Conservation (phyloP, 1,284 basidiomycete genomes). For the Malassezia sp. region DNA sequence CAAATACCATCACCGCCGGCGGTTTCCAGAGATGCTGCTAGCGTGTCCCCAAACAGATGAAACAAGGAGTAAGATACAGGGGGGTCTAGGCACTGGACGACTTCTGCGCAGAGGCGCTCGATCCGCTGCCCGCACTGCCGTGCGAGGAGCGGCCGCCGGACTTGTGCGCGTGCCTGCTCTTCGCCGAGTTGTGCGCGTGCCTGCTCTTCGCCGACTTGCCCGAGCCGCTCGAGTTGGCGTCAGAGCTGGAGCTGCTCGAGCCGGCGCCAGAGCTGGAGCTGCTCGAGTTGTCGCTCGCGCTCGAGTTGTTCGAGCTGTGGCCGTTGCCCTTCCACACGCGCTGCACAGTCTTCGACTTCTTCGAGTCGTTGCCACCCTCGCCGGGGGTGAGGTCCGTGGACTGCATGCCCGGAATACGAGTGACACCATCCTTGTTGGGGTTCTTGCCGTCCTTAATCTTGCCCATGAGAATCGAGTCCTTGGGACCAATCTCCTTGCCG, state of each 20-base stretch:
- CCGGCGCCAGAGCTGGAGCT: background rate
- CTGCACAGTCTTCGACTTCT: slow-evolving; percentile 1
- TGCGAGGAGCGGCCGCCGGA: background rate
- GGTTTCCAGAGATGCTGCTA: no score
- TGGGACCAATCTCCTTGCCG: slow-evolving; percentile 18
- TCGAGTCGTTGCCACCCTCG: slow-evolving; percentile 13
- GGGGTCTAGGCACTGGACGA: no score
- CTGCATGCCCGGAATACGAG: background rate
- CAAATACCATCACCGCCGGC: no score
- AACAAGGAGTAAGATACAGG: no score
- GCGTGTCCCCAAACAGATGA: no score
- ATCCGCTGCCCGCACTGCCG: background rate
- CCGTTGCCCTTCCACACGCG: no score
- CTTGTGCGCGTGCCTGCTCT: slow-evolving; percentile 6
- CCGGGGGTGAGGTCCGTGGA: slow-evolving; percentile 5
- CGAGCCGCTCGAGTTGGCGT: slow-evolving; percentile 1
- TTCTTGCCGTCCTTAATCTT: slow-evolving; percentile 11
- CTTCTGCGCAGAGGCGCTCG: no score
- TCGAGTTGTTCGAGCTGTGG: no score
- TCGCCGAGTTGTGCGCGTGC: slow-evolving; percentile 5
- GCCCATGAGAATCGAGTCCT: slow-evolving; percentile 4
- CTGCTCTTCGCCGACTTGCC: slow-evolving; percentile 2
- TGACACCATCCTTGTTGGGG: slow-evolving; percentile 16
- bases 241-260: slow-evolving; percentile 1
- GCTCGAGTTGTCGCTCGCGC: no score